Percentiles rank a stretch among this genome's conserved stretches.
These are phyloP conservation scores for Lentinula aciculospora DNA, from an alignment of 768 basidiomycete species.

Conservation along the genomic window DNA sequence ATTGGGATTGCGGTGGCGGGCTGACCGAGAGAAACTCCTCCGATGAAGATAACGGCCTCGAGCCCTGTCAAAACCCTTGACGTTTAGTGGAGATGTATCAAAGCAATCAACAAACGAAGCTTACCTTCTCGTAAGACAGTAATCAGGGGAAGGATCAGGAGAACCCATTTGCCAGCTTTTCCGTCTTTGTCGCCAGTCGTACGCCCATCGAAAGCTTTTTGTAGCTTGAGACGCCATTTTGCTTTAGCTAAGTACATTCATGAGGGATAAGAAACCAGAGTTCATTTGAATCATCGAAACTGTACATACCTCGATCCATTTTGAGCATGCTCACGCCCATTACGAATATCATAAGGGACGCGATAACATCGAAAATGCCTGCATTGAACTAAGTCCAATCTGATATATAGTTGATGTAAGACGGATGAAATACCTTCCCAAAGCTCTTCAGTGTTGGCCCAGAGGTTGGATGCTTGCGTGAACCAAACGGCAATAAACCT, in stretches of 20 bases:
- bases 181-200: slow-evolving; percentile 34
- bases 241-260: slow-evolving; percentile 51
- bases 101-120: not conserved
- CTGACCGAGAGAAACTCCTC: slow-evolving; percentile 85
- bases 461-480: slow-evolving; percentile 81
- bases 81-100: not conserved
- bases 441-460: slow-evolving; percentile 76
- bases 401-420: not conserved
- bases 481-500: slow-evolving; percentile 92
- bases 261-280: not conserved
- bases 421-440: slow-evolving; percentile 74
- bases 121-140: slow-evolving; percentile 90
- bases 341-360: slow-evolving; percentile 77
- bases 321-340: slow-evolving; percentile 96
- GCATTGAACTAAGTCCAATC: not conserved
- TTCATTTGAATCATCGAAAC: not conserved
- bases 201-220: slow-evolving; percentile 62
- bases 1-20: slow-evolving; percentile 84
- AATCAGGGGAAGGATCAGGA: slow-evolving; percentile 86
- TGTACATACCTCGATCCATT: slow-evolving; percentile 63
- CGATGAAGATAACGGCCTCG: slow-evolving; percentile 91
- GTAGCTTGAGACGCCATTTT: slow-evolving; percentile 92
- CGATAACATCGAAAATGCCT: slow-evolving; percentile 70
- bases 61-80: slow-evolving; percentile 39
- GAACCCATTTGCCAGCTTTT: slow-evolving; percentile 70